Base-by-base conservation (phyloP, 352 stramenopile species). In the Phytophthora boehmeriae region DNA sequence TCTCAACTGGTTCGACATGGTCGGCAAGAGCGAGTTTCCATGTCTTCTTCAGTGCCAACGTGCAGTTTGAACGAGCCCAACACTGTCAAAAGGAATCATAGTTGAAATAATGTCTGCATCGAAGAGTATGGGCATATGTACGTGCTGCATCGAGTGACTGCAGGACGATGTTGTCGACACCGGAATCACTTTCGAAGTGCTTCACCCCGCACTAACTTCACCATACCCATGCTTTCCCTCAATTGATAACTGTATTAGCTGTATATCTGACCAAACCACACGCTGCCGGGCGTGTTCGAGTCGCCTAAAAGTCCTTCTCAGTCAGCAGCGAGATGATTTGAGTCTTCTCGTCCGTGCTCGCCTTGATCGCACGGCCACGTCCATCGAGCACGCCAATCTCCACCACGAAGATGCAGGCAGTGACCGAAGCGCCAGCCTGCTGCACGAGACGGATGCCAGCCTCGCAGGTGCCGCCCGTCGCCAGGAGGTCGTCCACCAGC, bases 401-500 rank as follows among this genome's bases (percentile, higher is more conserved):
- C 23, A 99, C 94, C n/a, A 98, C 91, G 67, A 97, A 98, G 4
- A 97, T 79, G 71, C 88, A 97, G 66, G 97, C 93, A 2, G 92
- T 86, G 22, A 98, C 89, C 27, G 71, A 83, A 25, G 87, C 92
- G 23, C 86, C 89, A n/a, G 83, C 79, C 58, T 89, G 80, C 66
- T 96, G 88, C 54, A 97, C 85, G 34, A 97, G 82, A 35, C 90
- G 86, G 44, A 97, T 83, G 16, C 83, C 89, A 14, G 91, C 91
- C 51, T 90, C 78, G 22, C 98, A 85, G 0, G 96, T 99, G 61
- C 96, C 96, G 51, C 97, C 97, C 4, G 97, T 99, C 17, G 97
- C 97, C 17, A 99, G 86, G 54, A 99, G 78, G 71, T 99, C 97
- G 71, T 99, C 97, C 63, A 99, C 93, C 36, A 99, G 89, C 50